Evolutionary conservation across 495 filamentous ascomycete genomes (phyloP).

Genomic region (Jackrogersella minutella): DNA sequence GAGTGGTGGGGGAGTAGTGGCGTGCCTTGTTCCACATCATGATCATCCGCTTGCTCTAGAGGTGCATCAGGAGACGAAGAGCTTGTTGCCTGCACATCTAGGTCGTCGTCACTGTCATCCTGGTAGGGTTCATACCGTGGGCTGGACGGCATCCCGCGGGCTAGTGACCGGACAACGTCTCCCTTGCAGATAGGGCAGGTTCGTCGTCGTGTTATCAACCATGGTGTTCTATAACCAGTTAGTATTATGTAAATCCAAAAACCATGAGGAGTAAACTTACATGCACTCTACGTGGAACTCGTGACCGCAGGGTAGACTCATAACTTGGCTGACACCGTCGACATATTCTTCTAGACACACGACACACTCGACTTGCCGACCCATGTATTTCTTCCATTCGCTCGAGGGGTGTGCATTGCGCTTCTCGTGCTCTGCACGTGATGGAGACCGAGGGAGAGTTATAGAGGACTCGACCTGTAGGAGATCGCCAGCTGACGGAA

Average conservation of each 20-base stretch:
- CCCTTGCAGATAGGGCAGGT: slow-evolving; percentile 99
- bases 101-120: slow-evolving; percentile 57
- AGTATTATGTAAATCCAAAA: slow-evolving; percentile 19
- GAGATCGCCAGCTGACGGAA: slow-evolving; percentile 55
- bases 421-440: slow-evolving; percentile 58
- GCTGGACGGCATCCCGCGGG: slow-evolving; percentile 54
- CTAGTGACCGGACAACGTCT: slow-evolving; percentile 79
- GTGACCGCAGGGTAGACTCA: slow-evolving; percentile 98
- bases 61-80: slow-evolving; percentile 36
- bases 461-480: slow-evolving; percentile 50
- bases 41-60: slow-evolving; percentile 19
- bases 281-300: slow-evolving; percentile 99
- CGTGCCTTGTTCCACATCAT: slow-evolving; percentile 45
- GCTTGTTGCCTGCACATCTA: slow-evolving; percentile 24
- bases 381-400: slow-evolving; percentile 84
- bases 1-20: slow-evolving; percentile 17
- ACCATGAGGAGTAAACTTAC: slow-evolving; percentile 64
- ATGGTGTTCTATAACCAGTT: slow-evolving; percentile 79
- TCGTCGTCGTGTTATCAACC: slow-evolving; percentile 91
- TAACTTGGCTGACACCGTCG: slow-evolving; percentile 91
- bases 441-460: slow-evolving; percentile 37
- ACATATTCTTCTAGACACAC: slow-evolving; percentile 97
- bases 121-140: slow-evolving; percentile 59
- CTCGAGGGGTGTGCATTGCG: slow-evolving; percentile 54
- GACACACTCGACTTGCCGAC: slow-evolving; percentile 92